Conservation (phyloP, 1,139 yeast genomes). For the Pichia sp. region DNA sequence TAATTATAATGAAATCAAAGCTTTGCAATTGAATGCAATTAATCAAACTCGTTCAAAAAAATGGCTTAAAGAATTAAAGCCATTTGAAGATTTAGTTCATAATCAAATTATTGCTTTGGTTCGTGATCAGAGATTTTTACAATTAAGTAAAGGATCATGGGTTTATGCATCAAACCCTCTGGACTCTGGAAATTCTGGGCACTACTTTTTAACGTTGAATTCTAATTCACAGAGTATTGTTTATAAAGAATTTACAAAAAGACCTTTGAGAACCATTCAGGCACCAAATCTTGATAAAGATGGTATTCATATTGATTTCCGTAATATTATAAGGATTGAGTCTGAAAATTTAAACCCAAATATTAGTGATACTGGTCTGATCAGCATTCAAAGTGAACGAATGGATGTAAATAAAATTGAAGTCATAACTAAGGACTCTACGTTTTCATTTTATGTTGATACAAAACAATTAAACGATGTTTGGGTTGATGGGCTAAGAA, state of each 20-base stretch:
- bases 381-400: conserved; percentile 23
- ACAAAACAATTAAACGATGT: conserved; percentile 64
- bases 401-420: conserved; percentile 27
- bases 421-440: conserved; percentile 25
- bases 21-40: conserved; percentile 44
- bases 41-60: conserved; percentile 31
- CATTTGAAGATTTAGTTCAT: conserved; percentile 47
- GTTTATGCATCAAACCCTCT: conserved; percentile 65
- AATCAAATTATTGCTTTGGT: conserved; percentile 68
- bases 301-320: conserved; percentile 33
- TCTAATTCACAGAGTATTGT: conserved; percentile 64
- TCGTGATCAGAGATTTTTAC: conserved; percentile 69
- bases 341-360: conserved; percentile 29
- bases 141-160: conserved; percentile 77
- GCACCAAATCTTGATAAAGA: conserved; percentile 53
- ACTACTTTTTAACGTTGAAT: conserved; percentile 56
- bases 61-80: conserved; percentile 34
- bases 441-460: conserved; percentile 62
- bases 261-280: conserved; percentile 21
- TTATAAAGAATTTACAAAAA: conserved; percentile 52
- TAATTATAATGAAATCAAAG: conserved; percentile 48
- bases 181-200: conserved; percentile 31
- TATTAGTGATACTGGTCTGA: conserved; percentile 17
- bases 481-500: conserved; percentile 76
- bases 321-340: conserved; percentile 36